Conservation (phyloP, 768 basidiomycete genomes). For the Astraeus odoratus region DNA sequence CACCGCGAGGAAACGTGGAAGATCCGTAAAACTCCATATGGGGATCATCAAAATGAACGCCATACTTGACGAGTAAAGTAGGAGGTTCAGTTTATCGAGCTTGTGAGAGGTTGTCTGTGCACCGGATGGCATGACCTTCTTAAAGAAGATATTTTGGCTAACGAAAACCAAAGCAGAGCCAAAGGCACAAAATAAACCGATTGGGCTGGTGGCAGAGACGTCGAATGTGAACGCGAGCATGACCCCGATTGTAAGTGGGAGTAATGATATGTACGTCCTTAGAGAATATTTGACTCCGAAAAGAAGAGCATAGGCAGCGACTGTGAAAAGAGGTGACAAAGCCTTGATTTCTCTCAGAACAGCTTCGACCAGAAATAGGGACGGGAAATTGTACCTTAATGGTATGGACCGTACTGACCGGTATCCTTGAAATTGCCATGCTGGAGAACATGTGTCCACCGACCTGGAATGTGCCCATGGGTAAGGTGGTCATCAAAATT, state of each 20-base stretch:
- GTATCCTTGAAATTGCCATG: conserved; percentile 93
- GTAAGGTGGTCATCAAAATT: conserved; percentile 74
- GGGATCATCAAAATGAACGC: conserved; percentile 97
- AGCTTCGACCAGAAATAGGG: background rate
- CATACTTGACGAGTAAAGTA: conserved; percentile 90
- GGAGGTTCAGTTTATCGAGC: conserved; percentile 93
- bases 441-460: conserved; percentile 97
- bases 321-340: conserved; percentile 93
- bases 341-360: conserved; percentile 49
- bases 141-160: conserved; percentile 97
- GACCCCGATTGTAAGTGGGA: conserved; percentile 94
- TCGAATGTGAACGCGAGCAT: conserved; percentile 97
- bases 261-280: conserved; percentile 85
- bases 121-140: conserved; percentile 84
- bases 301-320: conserved; percentile 87
- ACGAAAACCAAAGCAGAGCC: conserved; percentile 97
- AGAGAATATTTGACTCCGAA: conserved; percentile 92
- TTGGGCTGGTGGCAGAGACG: conserved; percentile 74
- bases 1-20: conserved; percentile 55
- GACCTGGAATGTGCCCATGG: conserved; percentile 98
- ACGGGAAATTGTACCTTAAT: conserved; percentile 68
- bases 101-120: conserved; percentile 56
- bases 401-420: conserved; percentile 96
- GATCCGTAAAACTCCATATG: conserved; percentile 87
- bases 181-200: conserved; percentile 92